Conservation (phyloP, 345 rosid genomes). For the Nasturtium officinale region DNA sequence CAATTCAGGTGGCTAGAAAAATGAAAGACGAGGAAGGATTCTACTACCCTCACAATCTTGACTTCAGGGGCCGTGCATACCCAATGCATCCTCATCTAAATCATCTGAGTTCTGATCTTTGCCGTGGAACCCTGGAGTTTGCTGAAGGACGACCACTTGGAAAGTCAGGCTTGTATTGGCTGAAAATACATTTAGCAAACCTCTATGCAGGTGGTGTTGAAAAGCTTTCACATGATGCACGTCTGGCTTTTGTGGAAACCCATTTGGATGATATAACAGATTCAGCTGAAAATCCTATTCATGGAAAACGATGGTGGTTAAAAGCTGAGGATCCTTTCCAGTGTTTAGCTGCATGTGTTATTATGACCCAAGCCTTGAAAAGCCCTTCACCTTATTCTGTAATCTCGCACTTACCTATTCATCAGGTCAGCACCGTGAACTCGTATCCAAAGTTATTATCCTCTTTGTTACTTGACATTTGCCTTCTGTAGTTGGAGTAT, state of each 20-base stretch:
- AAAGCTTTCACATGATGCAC: slow-evolving; percentile 87
- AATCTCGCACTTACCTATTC: slow-evolving; percentile 87
- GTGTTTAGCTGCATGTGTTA: slow-evolving; percentile 91
- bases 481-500: slow-evolving; percentile 4
- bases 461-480: slow-evolving; percentile 4
- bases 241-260: slow-evolving; percentile 78
- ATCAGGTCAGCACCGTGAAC: slow-evolving; percentile 66
- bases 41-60: slow-evolving; percentile 98
- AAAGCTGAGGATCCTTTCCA: slow-evolving; percentile 98
- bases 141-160: slow-evolving; percentile 93
- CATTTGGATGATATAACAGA: slow-evolving; percentile 83
- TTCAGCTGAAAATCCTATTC: slow-evolving; percentile 87
- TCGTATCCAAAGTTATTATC: slow-evolving; percentile 11
- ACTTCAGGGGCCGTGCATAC: slow-evolving; percentile 96
- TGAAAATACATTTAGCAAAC: slow-evolving; percentile 92
- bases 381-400: slow-evolving; percentile 70
- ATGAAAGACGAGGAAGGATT: slow-evolving; percentile 95
- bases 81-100: slow-evolving; percentile 98
- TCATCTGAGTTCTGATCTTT: slow-evolving; percentile 92
- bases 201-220: slow-evolving; percentile 86
- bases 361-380: slow-evolving; percentile 82
- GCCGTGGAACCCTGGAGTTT: slow-evolving; percentile 96
- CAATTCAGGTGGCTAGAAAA: slow-evolving; percentile 82
- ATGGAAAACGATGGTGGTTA: slow-evolving; percentile 95
- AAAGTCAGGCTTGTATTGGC: slow-evolving; percentile 84